Percentiles rank a stretch among this genome's conserved stretches.
These are phyloP conservation scores for Zygotorulaspora danielsina DNA, from an alignment of 805 yeast genomes.

Conservation along the genomic window DNA sequence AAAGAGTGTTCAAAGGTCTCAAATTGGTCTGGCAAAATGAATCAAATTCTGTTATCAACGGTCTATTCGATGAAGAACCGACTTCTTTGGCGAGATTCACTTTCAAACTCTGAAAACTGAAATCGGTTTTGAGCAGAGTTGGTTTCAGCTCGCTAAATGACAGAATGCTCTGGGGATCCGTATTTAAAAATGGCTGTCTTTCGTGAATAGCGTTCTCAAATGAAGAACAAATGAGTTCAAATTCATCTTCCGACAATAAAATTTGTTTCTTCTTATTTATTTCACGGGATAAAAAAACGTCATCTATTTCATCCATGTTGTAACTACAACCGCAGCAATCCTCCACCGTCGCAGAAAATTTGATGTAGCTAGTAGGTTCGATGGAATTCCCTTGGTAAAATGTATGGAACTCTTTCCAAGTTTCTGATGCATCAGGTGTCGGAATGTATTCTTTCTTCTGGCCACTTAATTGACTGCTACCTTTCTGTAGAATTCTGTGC, in stretches of 20 bases:
- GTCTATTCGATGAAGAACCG: conserved; percentile 39
- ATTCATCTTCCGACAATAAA: conserved; percentile 72
- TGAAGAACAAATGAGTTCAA: conserved; percentile 69
- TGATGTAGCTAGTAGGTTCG: conserved; percentile 76
- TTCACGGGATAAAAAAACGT: conserved; percentile 50
- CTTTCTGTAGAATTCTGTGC: conserved; percentile 80
- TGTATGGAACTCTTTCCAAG: conserved; percentile 72
- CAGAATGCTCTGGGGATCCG: conserved; percentile 77
- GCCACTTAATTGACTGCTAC: conserved; percentile 26
- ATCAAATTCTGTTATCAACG: conserved; percentile 55
- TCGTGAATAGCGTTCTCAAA: conserved; percentile 72
- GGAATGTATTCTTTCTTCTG: conserved; percentile 71
- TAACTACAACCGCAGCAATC: conserved; percentile 84
- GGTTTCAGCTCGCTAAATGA: conserved; percentile 64
- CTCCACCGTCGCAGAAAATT: conserved; percentile 92
- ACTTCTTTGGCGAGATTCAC: conserved; percentile 54
- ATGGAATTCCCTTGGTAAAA: conserved; percentile 64
- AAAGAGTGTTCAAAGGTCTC: conserved; percentile 45
- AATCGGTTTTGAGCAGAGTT: conserved; percentile 42
- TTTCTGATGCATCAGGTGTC: conserved; percentile 87
- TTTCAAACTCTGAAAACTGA: conserved; percentile 49
- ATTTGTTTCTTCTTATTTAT: conserved; percentile 34
- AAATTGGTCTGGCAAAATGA: conserved; percentile 36
- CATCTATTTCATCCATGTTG: conserved; percentile 88
- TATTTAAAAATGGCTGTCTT: conserved; percentile 80